Percentiles rank a stretch among this genome's conserved stretches.
Conservation (phyloP, 495 filamentous ascomycete genomes). For the Neurospora hispaniola region DNA sequence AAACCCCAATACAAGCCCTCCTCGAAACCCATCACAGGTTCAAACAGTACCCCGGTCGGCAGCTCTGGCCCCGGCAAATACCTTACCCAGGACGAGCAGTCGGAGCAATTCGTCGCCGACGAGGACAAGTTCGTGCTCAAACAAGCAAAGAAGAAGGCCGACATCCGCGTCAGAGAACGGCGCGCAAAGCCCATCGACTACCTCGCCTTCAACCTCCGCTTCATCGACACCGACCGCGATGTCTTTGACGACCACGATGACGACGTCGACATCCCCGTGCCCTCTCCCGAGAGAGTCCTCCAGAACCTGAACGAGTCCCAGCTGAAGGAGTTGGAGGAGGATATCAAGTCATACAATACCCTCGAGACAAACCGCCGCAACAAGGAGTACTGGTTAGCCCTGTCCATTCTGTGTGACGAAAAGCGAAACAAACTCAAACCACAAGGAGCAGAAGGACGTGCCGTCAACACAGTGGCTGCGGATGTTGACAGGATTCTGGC, state of each 20-base stretch:
- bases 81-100: slow-evolving; percentile 57
- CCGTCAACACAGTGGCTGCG: slow-evolving; percentile 66
- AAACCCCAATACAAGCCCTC: slow-evolving; percentile 26
- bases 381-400: slow-evolving; percentile 82
- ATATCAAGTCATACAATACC: slow-evolving; percentile 75
- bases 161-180: slow-evolving; percentile 88
- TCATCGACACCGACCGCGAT: slow-evolving; percentile 73
- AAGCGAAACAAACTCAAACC: slow-evolving; percentile 56
- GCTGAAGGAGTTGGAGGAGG: slow-evolving; percentile 68
- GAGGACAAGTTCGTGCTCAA: slow-evolving; percentile 95
- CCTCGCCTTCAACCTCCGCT: slow-evolving; percentile 81
- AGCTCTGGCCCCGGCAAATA: slow-evolving; percentile 19
- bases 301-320: slow-evolving; percentile 60
- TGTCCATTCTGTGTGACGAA: slow-evolving; percentile 77
- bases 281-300: slow-evolving; percentile 66
- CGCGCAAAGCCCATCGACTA: slow-evolving; percentile 92
- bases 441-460: slow-evolving; percentile 52
- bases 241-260: slow-evolving; percentile 73
- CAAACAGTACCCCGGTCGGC: neutral
- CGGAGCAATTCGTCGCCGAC: slow-evolving; percentile 76
- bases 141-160: slow-evolving; percentile 96
- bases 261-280: slow-evolving; percentile 60
- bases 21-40: slow-evolving; percentile 3
- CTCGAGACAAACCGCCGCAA: slow-evolving; percentile 72
- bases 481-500: slow-evolving; percentile 81